Evolutionary conservation across 306 rosid species (phyloP).

Genomic region (Quercus engelmannii): DNA sequence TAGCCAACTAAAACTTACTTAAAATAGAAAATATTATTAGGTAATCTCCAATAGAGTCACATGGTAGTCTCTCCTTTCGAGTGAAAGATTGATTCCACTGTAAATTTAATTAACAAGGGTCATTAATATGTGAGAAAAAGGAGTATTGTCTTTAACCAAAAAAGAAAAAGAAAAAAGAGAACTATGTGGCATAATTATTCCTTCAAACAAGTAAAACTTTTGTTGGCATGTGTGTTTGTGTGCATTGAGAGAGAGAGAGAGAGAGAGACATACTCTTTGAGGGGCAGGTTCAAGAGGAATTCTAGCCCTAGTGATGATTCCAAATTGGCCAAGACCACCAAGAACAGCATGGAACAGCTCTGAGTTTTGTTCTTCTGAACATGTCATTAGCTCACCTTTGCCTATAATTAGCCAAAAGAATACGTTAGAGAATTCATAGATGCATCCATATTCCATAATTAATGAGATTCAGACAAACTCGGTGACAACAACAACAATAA

Average conservation of each 20-base stretch:
- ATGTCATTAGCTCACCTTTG: conserved; percentile 79
- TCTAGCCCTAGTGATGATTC: conserved; percentile 90
- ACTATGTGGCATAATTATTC: too few species aligned
- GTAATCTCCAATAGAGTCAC: too few species aligned
- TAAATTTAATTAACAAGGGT: too few species aligned
- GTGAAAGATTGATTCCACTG: too few species aligned
- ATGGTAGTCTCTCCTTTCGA: too few species aligned
- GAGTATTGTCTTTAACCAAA: too few species aligned
- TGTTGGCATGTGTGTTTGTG: background rate
- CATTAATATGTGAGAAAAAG: too few species aligned
- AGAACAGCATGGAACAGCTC: conserved; percentile 86
- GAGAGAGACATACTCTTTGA: conserved; percentile 46
- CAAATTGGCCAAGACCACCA: conserved; percentile 99
- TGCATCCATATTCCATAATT: background rate
- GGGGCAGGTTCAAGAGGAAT: conserved; percentile 91
- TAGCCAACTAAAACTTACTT: conserved; percentile 17
- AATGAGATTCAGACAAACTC: background rate
- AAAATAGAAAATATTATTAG: too few species aligned
- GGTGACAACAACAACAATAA: background rate
- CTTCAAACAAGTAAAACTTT: background rate
- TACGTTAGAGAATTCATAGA: background rate
- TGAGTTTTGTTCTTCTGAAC: conserved; percentile 70
- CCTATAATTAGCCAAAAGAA: conserved; percentile 37
- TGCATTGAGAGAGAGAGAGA: conserved; percentile 2
- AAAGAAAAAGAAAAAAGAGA: too few species aligned